phyloP scores from a whole-genome alignment of 495 filamentous ascomycete genomes.

The Penicillium cosmopolitanum region DNA sequence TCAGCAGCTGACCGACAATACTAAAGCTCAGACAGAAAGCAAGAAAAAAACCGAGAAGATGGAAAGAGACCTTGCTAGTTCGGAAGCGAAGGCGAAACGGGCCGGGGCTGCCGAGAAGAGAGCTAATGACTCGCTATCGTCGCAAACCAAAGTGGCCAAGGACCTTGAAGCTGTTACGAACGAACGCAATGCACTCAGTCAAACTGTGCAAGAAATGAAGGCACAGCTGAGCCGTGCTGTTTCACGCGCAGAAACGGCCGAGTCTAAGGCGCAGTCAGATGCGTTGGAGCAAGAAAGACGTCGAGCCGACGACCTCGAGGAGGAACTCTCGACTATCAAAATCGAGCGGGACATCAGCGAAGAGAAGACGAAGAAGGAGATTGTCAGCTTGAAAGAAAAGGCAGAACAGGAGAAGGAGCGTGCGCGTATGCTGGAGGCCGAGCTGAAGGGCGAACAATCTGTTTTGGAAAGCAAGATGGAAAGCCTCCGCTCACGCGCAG shows the following conservation, averaged over 20 bases:
- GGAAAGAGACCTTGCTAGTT: slow-evolving; percentile 61
- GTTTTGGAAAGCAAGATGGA: slow-evolving; percentile 90
- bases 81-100: slow-evolving; percentile 62
- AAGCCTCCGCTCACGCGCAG: slow-evolving; percentile 77
- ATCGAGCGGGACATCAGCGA: slow-evolving; percentile 77
- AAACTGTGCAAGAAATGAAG: slow-evolving; percentile 69
- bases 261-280: slow-evolving; percentile 68
- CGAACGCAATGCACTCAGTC: slow-evolving; percentile 68
- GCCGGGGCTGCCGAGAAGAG: slow-evolving; percentile 69
- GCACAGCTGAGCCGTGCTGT: slow-evolving; percentile 69
- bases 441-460: slow-evolving; percentile 79
- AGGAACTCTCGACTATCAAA: slow-evolving; percentile 68
- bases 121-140: slow-evolving; percentile 64
- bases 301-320: slow-evolving; percentile 68
- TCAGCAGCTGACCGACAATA: slow-evolving; percentile 62
- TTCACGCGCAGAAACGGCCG: slow-evolving; percentile 66
- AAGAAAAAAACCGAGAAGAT: slow-evolving; percentile 66
- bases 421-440: slow-evolving; percentile 69
- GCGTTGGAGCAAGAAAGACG: slow-evolving; percentile 71
- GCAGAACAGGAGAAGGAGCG: slow-evolving; percentile 76
- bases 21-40: slow-evolving; percentile 47
- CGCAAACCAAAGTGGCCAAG: slow-evolving; percentile 66
- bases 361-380: slow-evolving; percentile 70
- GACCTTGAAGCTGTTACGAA: slow-evolving; percentile 69
- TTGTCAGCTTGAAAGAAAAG: slow-evolving; percentile 69